Conservation (phyloP, 306 rosid species). For the Prosopis cineraria region DNA sequence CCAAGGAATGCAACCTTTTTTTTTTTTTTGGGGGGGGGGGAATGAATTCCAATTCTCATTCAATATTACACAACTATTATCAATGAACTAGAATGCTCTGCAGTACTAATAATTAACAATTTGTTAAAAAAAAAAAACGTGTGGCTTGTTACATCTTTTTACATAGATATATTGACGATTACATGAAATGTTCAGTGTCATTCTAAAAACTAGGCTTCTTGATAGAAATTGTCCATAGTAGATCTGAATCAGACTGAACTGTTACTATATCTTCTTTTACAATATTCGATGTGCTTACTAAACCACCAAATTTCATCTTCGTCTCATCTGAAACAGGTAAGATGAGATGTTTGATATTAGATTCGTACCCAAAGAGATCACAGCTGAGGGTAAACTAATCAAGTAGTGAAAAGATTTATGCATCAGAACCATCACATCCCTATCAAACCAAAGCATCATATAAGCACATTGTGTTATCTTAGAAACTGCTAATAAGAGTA, state of each 20-base stretch:
- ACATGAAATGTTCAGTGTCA: too few species aligned
- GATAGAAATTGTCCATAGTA: constrained; percentile 86
- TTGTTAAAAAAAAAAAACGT: constrained; percentile 20
- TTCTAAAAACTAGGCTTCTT: constrained; percentile 55
- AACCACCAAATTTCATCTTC: constrained; percentile 85
- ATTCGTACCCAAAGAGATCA: constrained; percentile 8
- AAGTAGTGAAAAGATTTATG: not conserved
- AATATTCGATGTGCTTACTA: constrained; percentile 80
- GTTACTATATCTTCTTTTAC: constrained; percentile 67
- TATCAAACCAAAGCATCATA: constrained; percentile 11
- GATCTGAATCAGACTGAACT: constrained; percentile 87
- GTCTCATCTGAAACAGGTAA: constrained; percentile 58
- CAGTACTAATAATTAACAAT: not conserved
- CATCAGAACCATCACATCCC: constrained; percentile 18
- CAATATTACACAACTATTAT: too few species aligned
- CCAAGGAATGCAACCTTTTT: constrained; percentile 14
- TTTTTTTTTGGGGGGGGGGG: too few species aligned
- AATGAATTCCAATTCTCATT: constrained; percentile 23
- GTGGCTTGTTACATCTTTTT: constrained; percentile 23
- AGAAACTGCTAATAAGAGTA: not conserved
- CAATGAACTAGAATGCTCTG: constrained; percentile 16
- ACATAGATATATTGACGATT: too few species aligned
- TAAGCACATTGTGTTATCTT: not conserved
- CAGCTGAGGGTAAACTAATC: not conserved
- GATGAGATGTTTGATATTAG: constrained; percentile 23